Evolutionary conservation across 305 asterid genomes (phyloP).

Genomic region (Lippia alba): DNA sequence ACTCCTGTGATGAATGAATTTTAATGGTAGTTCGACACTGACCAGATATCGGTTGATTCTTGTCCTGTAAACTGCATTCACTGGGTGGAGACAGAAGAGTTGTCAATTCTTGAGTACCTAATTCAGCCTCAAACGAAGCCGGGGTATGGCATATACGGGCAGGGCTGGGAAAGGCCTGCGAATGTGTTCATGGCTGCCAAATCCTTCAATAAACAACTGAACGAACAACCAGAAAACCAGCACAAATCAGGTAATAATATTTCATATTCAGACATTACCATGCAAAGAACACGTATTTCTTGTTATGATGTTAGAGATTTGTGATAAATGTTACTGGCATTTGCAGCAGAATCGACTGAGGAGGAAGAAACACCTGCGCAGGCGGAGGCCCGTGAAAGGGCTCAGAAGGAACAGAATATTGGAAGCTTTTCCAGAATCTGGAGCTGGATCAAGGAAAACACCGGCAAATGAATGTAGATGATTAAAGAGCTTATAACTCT

Average conservation of each 20-base stretch:
- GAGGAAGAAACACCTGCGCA: conserved; percentile 55
- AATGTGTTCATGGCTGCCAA: conserved; percentile 68
- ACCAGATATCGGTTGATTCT: conserved; percentile 59
- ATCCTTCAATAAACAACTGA: conserved; percentile 51
- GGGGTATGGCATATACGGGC: conserved; percentile 69
- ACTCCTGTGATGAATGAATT: not conserved
- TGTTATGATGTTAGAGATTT: too few relatives aligned
- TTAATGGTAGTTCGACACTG: not conserved
- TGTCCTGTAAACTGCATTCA: conserved; percentile 74
- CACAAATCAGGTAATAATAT: conserved; percentile 38
- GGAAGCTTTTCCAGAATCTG: conserved; percentile 43
- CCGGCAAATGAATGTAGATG: conserved; percentile 15
- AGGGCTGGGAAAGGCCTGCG: conserved; percentile 74
- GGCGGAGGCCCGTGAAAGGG: conserved; percentile 48
- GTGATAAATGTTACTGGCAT: not conserved
- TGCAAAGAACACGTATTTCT: too few relatives aligned
- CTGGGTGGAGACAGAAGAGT: conserved; percentile 60
- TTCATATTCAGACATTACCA: not conserved
- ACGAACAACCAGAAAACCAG: conserved; percentile 32
- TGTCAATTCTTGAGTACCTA: conserved; percentile 56
- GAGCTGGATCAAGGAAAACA: conserved; percentile 50
- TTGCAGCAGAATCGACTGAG: conserved; percentile 38
- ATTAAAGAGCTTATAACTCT: conserved; percentile 12
- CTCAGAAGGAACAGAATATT: conserved; percentile 42
- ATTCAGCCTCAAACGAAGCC: conserved; percentile 55